Conservation (phyloP, 2,329 filamentous ascomycete genomes). For the Cladosporium sp. region DNA sequence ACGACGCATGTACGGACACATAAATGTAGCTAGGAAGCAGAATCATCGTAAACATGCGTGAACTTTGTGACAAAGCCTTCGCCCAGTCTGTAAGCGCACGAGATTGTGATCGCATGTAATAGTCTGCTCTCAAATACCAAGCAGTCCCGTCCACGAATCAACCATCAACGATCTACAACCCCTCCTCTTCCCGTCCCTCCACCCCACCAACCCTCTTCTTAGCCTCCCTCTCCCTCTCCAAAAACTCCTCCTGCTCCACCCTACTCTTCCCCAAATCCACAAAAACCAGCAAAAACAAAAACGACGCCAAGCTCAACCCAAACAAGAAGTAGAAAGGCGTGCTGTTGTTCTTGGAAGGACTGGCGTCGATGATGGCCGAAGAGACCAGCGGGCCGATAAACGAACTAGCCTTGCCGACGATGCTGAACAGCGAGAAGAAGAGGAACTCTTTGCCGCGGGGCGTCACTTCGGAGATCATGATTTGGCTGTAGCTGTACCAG, state of each 20-base stretch:
- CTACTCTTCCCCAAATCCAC: slow-evolving; percentile 63
- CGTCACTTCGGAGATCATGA: slow-evolving; percentile 70
- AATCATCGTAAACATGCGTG: background rate
- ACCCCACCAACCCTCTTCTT: slow-evolving; percentile 26
- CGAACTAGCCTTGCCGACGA: slow-evolving; percentile 67
- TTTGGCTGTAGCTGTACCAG: slow-evolving; percentile 71
- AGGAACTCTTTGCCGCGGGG: slow-evolving; percentile 68
- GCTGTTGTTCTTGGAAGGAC: slow-evolving; percentile 57
- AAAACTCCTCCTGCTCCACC: slow-evolving; percentile 58
- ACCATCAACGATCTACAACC: background rate
- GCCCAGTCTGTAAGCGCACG: background rate
- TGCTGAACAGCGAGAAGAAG: slow-evolving; percentile 69
- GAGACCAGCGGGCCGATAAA: slow-evolving; percentile 71
- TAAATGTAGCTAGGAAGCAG: background rate
- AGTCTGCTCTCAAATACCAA: background rate
- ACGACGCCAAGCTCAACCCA: slow-evolving; percentile 58
- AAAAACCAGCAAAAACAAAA: slow-evolving; percentile 54
- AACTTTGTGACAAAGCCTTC: background rate
- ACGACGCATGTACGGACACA: background rate
- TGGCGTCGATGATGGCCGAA: slow-evolving; percentile 67
- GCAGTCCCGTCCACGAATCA: background rate
- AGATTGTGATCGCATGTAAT: background rate
- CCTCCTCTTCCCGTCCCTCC: background rate
- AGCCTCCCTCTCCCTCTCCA: slow-evolving; percentile 39
- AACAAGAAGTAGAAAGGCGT: slow-evolving; percentile 69